Evolutionary conservation across 1,284 basidiomycete genomes (phyloP).

Genomic region (Sporisorium sorghi): DNA sequence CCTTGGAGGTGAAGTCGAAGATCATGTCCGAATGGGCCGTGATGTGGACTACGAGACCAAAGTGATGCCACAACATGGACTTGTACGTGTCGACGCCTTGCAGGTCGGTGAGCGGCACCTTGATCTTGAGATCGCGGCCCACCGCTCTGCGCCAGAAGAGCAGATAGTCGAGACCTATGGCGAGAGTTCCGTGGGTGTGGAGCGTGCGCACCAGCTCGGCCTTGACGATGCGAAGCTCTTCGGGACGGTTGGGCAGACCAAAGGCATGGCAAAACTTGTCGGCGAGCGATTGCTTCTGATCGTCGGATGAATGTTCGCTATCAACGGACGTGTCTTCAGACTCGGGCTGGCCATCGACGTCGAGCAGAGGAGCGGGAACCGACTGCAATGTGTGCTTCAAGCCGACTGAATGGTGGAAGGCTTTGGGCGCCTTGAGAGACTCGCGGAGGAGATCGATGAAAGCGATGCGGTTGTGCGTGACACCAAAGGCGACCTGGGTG

Average conservation of each 20-base stretch:
- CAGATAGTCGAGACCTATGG: conserved; percentile 57
- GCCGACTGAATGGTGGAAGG: conserved; percentile 3
- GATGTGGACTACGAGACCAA: conserved; percentile 59
- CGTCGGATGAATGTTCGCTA: conserved; percentile 14
- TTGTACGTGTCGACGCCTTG: conserved; percentile 45
- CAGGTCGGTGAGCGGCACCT: conserved; percentile 58
- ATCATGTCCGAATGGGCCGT: conserved; percentile 53
- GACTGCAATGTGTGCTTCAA: conserved; percentile 15
- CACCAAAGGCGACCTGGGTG: conserved; percentile 34
- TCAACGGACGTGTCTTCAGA: conserved; percentile 12
- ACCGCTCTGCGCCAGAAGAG: conserved; percentile 59
- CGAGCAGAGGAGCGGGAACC: conserved; percentile 36
- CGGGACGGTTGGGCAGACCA: conserved; percentile 34
- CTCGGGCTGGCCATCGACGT: conserved; percentile 27
- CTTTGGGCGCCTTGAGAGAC: conserved; percentile 16
- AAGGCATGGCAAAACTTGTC: conserved; percentile 47
- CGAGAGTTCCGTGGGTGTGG: conserved; percentile 58
- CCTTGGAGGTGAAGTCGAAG: conserved; percentile 54
- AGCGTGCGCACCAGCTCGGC: conserved; percentile 56
- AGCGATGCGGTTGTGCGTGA: conserved; percentile 31
- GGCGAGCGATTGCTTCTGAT: conserved; percentile 20
- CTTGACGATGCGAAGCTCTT: conserved; percentile 51
- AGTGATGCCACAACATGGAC: conserved; percentile 59
- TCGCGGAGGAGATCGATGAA: conserved; percentile 37
- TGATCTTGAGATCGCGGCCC: conserved; percentile 53